Evolutionary conservation across 2,329 filamentous ascomycete species (phyloP), one percentile per base, ranked within the genome.

Genomic region (Aspergillus sclerotialis): DNA sequence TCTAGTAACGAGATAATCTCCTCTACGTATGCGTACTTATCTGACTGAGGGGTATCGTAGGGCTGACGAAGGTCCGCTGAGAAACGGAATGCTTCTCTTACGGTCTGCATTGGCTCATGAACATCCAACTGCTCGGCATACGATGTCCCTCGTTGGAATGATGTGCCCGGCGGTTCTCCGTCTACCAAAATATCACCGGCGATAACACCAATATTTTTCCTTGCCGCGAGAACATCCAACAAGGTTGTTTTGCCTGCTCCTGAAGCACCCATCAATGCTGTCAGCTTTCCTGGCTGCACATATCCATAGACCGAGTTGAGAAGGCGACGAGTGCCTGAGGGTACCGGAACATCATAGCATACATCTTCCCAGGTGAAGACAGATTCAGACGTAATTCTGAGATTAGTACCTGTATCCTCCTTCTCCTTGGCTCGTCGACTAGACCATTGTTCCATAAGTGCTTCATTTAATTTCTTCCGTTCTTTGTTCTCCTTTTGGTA

Each of bases 201-300:
- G 32, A 82, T 75, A 4, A 80, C 74, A 44, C 79, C 78, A 40
- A 80, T 77, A 43, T 75, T 81, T 57, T 78, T 80, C 36, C 79
- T 63, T 4, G 72, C 64, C 2, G 79, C 78, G 8, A 93, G 66
- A 1, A 90, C 84, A 49, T 94, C 84, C 3, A 94, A 67, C 1
- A 93, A 67, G 0, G 87, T 93, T 0, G 86, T 92, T 64, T 94
- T 94, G 31, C 87, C 87, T 4, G 86, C 87, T n/a, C 75, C 75
- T 3, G 70, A 74, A 10, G 68, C 67, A 4, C 68, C 69, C 68
- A 72, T 72, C 26, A 73, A 46, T 5, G 69, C 69, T 5, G 67
- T 71, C 15, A 73, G 42, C 30, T 67, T 60, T 6, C 70, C 70
- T 0, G 69, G 68, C 36, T 66, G 61, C 14, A 73, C 68, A 36